These are phyloP conservation scores for Epichloe uncinata DNA, from an alignment of 2,329 filamentous ascomycete genomes.

Conservation along the genomic window DNA sequence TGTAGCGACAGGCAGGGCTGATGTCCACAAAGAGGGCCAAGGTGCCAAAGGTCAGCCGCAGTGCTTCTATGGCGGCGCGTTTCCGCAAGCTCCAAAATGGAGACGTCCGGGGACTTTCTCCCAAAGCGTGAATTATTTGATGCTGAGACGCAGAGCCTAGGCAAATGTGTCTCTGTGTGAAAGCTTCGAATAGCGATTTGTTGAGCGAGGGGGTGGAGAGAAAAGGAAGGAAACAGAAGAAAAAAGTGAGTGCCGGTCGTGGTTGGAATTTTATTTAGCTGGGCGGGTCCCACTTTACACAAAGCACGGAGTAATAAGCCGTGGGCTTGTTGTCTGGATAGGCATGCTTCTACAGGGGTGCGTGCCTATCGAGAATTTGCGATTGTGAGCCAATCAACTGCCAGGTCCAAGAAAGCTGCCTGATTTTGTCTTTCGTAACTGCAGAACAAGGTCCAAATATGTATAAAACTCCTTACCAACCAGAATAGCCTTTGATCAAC, in stretches of 20 bases:
- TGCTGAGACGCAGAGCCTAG: slow-evolving; percentile 21
- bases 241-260: no score
- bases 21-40: slow-evolving; percentile 32
- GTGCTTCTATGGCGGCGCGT: slow-evolving; percentile 99
- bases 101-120: slow-evolving; percentile 99
- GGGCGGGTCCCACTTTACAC: no score
- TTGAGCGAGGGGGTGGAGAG: slow-evolving; percentile 72
- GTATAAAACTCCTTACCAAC: no score
- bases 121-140: slow-evolving; percentile 56
- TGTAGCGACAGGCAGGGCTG: slow-evolving; percentile 32
- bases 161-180: slow-evolving; percentile 57
- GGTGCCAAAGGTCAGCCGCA: slow-evolving; percentile 68
- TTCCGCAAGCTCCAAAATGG: slow-evolving; percentile 54
- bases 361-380: slow-evolving; percentile 5
- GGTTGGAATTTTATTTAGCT: no score
- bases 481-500: no score
- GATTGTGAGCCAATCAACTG: slow-evolving; percentile 1
- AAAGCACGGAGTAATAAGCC: no score
- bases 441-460: background rate
- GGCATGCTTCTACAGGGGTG: slow-evolving; percentile 4
- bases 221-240: slow-evolving; percentile 18
- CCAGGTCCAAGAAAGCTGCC: background rate
- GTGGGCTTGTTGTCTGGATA: no score
- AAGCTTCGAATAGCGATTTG: slow-evolving; percentile 99
- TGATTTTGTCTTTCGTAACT: background rate